Conservation (phyloP, 345 rosid genomes). For the Gossypium mustelinum region DNA sequence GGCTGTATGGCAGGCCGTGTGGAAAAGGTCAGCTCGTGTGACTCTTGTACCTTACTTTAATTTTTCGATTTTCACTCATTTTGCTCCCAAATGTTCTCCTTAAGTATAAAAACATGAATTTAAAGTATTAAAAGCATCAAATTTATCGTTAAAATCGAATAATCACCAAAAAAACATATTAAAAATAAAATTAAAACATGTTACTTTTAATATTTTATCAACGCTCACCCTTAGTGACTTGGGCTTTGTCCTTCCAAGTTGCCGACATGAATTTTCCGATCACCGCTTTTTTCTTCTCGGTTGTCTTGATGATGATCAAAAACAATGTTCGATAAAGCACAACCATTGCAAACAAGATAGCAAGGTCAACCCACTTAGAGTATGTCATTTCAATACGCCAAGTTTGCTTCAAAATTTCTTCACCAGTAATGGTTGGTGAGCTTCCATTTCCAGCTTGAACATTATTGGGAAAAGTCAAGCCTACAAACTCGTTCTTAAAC, state of each 20-base stretch:
- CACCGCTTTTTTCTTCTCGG: conserved; percentile 29
- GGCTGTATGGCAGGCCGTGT: no score
- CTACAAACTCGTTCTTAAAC: conserved; percentile 50
- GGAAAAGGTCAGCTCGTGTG: no score
- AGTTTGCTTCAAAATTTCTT: conserved; percentile 27
- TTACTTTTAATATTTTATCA: no score
- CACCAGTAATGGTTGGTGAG: conserved; percentile 13
- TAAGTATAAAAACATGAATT: no score
- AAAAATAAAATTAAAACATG: no score
- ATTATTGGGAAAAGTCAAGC: conserved; percentile 24
- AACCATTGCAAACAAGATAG: conserved; percentile 39
- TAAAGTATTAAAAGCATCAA: no score
- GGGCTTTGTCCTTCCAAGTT: not conserved
- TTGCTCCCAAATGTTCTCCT: no score
- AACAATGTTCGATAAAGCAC: conserved; percentile 34
- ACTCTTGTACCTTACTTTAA: no score
- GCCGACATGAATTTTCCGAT: not conserved
- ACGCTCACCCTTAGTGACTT: no score
- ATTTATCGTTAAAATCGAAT: no score
- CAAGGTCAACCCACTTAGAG: conserved; percentile 53
- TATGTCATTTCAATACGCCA: conserved; percentile 46
- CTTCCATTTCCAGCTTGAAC: conserved; percentile 6
- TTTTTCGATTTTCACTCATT: no score
- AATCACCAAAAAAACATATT: no score
- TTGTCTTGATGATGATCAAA: conserved; percentile 25